Conservation (phyloP, 371 early-diverging fungal genomes). For the Blakeslea trispora region DNA sequence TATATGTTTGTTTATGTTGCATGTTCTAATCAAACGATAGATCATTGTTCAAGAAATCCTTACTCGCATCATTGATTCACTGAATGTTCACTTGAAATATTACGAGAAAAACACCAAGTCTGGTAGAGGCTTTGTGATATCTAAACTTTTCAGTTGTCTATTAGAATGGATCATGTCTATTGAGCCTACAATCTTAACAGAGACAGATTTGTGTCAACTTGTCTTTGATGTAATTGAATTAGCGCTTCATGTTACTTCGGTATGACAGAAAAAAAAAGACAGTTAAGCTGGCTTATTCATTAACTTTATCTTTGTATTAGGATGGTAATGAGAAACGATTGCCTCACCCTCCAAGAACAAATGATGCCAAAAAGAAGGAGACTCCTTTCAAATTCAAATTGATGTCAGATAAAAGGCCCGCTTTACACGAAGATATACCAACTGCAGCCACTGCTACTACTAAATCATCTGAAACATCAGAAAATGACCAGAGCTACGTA, state of each 20-base stretch:
- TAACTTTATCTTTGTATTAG: background rate
- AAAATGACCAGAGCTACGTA: conserved; percentile 46
- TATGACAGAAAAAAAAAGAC: conserved; percentile 10
- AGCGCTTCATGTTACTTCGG: conserved; percentile 48
- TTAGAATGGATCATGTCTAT: conserved; percentile 79
- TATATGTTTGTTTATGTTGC: background rate
- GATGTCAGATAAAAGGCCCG: conserved; percentile 40
- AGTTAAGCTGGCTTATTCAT: no score
- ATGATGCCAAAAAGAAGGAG: conserved; percentile 34
- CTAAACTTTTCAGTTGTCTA: conserved; percentile 69
- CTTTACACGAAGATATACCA: conserved; percentile 28
- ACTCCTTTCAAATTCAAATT: conserved; percentile 47
- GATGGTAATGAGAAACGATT: conserved; percentile 13
- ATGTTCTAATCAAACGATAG: conserved; percentile 33
- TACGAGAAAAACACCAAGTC: conserved; percentile 48
- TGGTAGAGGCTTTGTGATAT: conserved; percentile 59
- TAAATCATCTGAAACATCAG: conserved; percentile 22
- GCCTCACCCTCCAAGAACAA: conserved; percentile 12
- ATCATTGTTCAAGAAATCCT: conserved; percentile 64
- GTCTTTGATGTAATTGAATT: conserved; percentile 77
- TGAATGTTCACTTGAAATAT: conserved; percentile 68
- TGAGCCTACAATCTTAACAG: conserved; percentile 60
- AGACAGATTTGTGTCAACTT: conserved; percentile 64
- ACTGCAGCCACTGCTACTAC: conserved; percentile 5
- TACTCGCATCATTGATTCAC: conserved; percentile 65